Evolutionary conservation across 106 monocot genomes (phyloP), one percentile per base, ranked within the genome.

Genomic region (Platanthera guangdongensis): DNA sequence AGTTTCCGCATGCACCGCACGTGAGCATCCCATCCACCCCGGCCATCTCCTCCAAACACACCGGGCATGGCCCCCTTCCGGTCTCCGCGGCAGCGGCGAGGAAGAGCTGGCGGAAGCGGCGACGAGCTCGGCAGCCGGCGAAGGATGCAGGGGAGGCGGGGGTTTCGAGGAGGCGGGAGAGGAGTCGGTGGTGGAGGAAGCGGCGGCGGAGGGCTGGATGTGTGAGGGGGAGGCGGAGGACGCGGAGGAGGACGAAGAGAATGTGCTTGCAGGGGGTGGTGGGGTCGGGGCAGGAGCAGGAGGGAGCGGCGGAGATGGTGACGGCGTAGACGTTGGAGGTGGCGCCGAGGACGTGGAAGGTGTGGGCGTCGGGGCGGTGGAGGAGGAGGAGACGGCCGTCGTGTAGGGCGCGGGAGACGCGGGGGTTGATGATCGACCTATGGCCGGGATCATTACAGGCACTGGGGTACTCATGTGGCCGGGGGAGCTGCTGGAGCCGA

Each of bases 281-380:
- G 14, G 88, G 86, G 84, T 96, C 95, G 0, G 95, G 95, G 85
- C 95, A 96, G 13, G 90, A 83, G 85, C 95, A 96, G 0, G 82
- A 68, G 0, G 92, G 87, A 54, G 52, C 8, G 50, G 86, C 7
- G 10, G 90, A 71, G 50, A 96, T 77, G 12, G 84, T 86, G 14
- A 96, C 89, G 15, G 76, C 74, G 89, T 96, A 96, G 73, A 96
- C 95, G 54, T 96, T 96, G 74, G 82, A 87, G 50, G 95, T 93
- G 54, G 90, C 81, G 18, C 95, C 95, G 9, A 96, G 89, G 55
- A 96, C 67, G 83, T 79, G 90, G 82, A 96, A 96, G 63, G 73
- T 57, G 32, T 85, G 25, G 0, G 25, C 21, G 57, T 65, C 82
- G 48, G 85, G 74, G 67, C 88, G 88, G 85, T 91, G 87, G 82